A percentile compares a stretch with the other conserved stretches of the same genome.
phyloP scores from a whole-genome alignment of 2,329 filamentous ascomycete species.

The Curvularia hawaiiensis region DNA sequence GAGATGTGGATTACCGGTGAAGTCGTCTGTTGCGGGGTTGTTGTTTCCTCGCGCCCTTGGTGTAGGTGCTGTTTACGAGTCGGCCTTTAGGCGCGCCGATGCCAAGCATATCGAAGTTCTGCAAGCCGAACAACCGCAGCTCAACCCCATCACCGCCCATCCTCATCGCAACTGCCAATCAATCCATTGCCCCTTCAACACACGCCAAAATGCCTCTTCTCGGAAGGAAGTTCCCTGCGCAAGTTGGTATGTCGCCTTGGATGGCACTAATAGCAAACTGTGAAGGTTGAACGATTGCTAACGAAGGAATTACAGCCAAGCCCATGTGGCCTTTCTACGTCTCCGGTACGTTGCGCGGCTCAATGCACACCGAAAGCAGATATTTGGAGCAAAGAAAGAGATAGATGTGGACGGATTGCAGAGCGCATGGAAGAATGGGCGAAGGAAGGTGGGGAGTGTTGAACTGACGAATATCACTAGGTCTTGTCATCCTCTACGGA shows the following conservation, averaged over 20 bases:
- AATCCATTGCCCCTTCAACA: conserved; percentile 39
- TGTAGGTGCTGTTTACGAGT: conserved; percentile 22
- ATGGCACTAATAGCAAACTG: conserved; percentile 4
- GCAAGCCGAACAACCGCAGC: conserved; percentile 24
- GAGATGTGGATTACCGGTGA: background rate
- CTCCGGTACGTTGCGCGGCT: conserved; percentile 72
- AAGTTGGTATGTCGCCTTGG: conserved; percentile 51
- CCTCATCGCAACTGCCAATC: conserved; percentile 39
- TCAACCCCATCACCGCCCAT: conserved; percentile 33
- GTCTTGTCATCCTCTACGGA: conserved; percentile 86
- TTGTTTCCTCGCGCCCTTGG: background rate
- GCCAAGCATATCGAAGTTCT: conserved; percentile 39
- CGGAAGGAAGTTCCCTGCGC: conserved; percentile 58
- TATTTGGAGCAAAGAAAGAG: conserved; percentile 2
- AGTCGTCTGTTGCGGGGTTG: conserved; percentile 25
- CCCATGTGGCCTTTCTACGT: conserved; percentile 93
- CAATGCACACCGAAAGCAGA: background rate
- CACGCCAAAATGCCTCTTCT: conserved; percentile 52
- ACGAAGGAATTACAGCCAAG: conserved; percentile 66
- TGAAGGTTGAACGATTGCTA: conserved; percentile 30
- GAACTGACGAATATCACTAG: conserved; percentile 54
- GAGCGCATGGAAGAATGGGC: background rate
- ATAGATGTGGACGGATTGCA: conserved; percentile 14
- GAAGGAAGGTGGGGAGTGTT: conserved; percentile 1
- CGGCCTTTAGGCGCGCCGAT: conserved; percentile 29